Percentiles rank a stretch among this genome's conserved stretches.
phyloP scores from a whole-genome alignment of 2,329 filamentous ascomycete genomes.

The Trichoderma oligosporum region DNA sequence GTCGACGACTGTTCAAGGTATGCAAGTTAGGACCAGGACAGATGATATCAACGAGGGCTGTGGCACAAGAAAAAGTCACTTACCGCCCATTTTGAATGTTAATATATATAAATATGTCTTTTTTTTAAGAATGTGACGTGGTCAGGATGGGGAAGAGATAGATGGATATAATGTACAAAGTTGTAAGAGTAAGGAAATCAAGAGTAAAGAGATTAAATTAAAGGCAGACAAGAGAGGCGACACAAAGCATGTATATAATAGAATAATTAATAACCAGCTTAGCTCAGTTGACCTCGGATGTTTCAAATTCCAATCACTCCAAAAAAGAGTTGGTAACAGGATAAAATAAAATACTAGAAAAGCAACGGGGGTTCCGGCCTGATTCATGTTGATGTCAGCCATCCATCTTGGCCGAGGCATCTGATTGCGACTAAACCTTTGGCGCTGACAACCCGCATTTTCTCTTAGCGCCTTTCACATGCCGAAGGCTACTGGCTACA shows the following conservation, averaged over 20 bases:
- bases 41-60: not conserved
- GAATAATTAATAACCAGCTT: not conserved
- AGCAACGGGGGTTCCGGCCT: too few relatives aligned
- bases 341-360: too few relatives aligned
- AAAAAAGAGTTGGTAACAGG: too few relatives aligned
- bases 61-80: slow-evolving; percentile 24
- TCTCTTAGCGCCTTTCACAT: slow-evolving; percentile 21
- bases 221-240: not conserved
- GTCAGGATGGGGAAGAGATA: not conserved
- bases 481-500: slow-evolving; percentile 14
- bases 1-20: slow-evolving; percentile 47
- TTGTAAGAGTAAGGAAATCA: not conserved
- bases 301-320: not conserved
- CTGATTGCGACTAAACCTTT: slow-evolving; percentile 23
- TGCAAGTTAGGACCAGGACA: slow-evolving; percentile 17
- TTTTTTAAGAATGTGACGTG: too few relatives aligned
- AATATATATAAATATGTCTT: too few relatives aligned
- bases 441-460: slow-evolving; percentile 17
- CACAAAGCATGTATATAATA: not conserved
- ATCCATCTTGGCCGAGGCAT: slow-evolving; percentile 32
- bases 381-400: slow-evolving; percentile 30
- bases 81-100: slow-evolving; percentile 37
- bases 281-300: slow-evolving; percentile 17
- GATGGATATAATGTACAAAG: not conserved
- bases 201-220: not conserved